Evolutionary conservation across 192 early-diverging fungal genomes (phyloP), one percentile per base, ranked within the genome.

Genomic region (Paraglomus occultum): DNA sequence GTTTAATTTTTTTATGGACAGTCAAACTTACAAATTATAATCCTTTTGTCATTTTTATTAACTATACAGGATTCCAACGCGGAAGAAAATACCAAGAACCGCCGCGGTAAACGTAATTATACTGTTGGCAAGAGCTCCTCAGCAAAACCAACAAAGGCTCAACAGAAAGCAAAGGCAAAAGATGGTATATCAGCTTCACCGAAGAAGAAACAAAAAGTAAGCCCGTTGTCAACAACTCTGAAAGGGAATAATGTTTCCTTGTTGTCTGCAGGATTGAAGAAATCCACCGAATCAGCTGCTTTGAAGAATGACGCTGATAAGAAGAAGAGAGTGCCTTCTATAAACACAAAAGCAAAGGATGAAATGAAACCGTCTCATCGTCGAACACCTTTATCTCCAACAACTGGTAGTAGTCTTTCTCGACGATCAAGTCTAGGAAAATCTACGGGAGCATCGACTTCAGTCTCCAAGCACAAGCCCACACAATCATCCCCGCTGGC

Each of bases 401-500:
- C 62, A 44, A 12, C 44, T n/a, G 46, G 22, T 49, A 48, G 38
- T 50, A 9, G 9, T 22, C 9, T 50, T 66, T 17, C 47, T 5
- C 49, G 44, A 40, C 64, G 49, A 38, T 4, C 10, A n/a, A 51
- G 7, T 66, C 31, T 3, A 17, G 57, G 39, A 10, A 46, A 15
- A n/a, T 1, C 61, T 2, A 64, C 22, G n/a, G 4, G 12, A 64
- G 6, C 61, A 31, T 22, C 62, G 12, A 23, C 17, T 20, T 18
- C 45, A 31, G 11, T 57, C 38, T 57, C 17, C 18, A 31, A 57
- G 54, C 67, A 70, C 22, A 70, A 70, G 42, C 67, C 67, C 4
- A 18, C 50, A n/a, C 66, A 55, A 46, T 40, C 66, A 10, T 68
- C 66, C 10, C 66, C 66, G 23, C 45, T 68, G 17, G 55, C 67